Conservation (phyloP, 2,329 filamentous ascomycete genomes). For the Hymenoscyphus fraxineus region DNA sequence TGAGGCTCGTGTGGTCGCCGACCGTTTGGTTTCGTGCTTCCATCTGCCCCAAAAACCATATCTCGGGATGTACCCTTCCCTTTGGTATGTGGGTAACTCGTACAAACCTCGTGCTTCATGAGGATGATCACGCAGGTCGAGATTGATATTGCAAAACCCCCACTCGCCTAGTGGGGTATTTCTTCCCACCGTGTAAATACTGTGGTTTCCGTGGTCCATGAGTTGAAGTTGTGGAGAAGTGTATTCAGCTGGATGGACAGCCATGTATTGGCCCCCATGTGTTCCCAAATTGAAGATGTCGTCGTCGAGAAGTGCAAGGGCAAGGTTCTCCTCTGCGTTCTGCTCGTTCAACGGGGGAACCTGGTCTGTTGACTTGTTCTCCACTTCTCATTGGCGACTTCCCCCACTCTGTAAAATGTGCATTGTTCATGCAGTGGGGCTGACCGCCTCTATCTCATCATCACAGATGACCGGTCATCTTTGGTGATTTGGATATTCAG, state of each 20-base stretch:
- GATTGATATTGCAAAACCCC: constrained; percentile 1
- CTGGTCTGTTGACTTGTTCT: background rate
- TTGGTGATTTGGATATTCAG: background rate
- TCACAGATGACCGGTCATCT: background rate
- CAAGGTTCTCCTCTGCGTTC: background rate
- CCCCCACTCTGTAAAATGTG: background rate
- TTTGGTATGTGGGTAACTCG: background rate
- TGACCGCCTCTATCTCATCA: constrained; percentile 3
- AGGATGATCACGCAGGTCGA: background rate
- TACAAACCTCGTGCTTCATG: background rate
- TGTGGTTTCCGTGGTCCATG: background rate
- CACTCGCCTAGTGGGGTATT: background rate
- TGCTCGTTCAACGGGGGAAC: background rate
- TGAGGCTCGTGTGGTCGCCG: background rate
- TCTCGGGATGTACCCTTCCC: constrained; percentile 1
- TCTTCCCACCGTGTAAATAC: background rate
- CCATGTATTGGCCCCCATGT: background rate
- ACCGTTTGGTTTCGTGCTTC: background rate
- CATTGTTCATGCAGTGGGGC: background rate
- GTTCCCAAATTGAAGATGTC: background rate
- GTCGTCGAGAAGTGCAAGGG: background rate
- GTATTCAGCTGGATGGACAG: background rate
- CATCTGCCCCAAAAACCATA: constrained; percentile 1
- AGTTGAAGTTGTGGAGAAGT: background rate
- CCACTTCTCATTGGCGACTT: background rate